Evolutionary conservation across 2,329 filamentous ascomycete genomes (phyloP), one percentile per base, ranked within the genome.

Genomic region (Colletotrichum orchidophilum): DNA sequence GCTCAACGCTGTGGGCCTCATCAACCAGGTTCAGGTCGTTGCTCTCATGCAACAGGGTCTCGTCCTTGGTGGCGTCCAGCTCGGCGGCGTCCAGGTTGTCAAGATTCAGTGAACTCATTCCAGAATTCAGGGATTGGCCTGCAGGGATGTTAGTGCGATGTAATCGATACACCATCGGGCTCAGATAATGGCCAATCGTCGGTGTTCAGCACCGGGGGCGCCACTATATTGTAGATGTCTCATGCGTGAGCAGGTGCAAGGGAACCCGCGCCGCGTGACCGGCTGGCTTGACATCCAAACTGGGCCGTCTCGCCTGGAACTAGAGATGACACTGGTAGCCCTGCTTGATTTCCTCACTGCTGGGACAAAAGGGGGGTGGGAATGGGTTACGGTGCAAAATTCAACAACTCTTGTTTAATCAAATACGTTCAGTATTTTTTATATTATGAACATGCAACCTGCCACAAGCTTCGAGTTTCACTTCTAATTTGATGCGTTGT

Each of bases 51-150:
- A 75, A 66, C 73, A 76, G 71, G 74, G 73, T 26, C 66, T 75
- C 27, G 53, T 74, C 12, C 72, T 70, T 60, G 73, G 68, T 53
- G 72, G 73, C 9, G 55, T 75, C 39, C 39, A 46, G 39, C 39
- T 46, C 59, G 21, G 46, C n/a, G 39, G 39, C 39, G 39, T 46
- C 39, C 39, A 46, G 39, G 27, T 27, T 11, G 27, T 49, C 73
- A 74, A 73, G 15, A 29, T 77, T 8, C 18, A 66, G 82, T 82
- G 81, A 80, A 77, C 76, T 73, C 35, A 60, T 67, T 57, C 75
- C 75, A 63, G 74, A 70, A 54, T 77, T n/a, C n/a, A 33, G 52
- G 39, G 35, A 18, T n/a, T n/a, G n/a, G n/a, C n/a, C n/a, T n/a
- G n/a, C n/a, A n/a, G n/a, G n/a, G n/a, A n/a, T n/a, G n/a, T n/a